phyloP scores from a whole-genome alignment of 345 rosid genomes.

The Streptanthus diversifolius region DNA sequence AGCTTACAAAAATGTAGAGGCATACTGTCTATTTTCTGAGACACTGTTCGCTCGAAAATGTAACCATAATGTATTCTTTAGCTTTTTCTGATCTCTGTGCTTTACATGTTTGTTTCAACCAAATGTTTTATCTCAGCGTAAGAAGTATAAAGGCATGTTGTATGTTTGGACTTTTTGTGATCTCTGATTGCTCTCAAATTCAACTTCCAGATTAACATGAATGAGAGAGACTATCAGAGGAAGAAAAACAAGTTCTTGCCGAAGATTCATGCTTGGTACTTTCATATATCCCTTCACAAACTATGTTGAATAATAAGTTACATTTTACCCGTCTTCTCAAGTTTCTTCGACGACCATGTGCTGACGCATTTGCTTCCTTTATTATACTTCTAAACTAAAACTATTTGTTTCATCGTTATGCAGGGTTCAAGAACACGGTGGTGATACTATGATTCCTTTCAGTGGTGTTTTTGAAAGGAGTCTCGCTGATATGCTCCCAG shows the following conservation, averaged over 20 bases:
- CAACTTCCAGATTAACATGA: constrained; percentile 78
- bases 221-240: constrained; percentile 91
- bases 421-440: constrained; percentile 99
- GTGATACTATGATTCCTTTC: constrained; percentile 90
- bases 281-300: background rate
- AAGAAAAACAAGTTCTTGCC: constrained; percentile 96
- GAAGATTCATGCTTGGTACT: constrained; percentile 95
- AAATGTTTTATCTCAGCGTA: background rate
- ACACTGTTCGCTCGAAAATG: background rate
- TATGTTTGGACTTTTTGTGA: background rate
- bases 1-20: background rate
- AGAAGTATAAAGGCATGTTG: background rate
- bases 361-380: background rate
- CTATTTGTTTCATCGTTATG: constrained; percentile 9
- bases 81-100: background rate
- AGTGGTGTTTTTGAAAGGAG: constrained; percentile 74
- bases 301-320: constrained; percentile 1
- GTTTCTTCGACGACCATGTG: background rate
- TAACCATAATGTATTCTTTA: background rate
- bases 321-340: background rate
- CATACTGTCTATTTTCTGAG: background rate
- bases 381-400: background rate
- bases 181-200: constrained; percentile 9
- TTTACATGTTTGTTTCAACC: background rate
- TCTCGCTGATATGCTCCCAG: constrained; percentile 74